Evolutionary conservation across 176 grass and related monocot genomes (phyloP).

Genomic region (Eragrostis curvula): DNA sequence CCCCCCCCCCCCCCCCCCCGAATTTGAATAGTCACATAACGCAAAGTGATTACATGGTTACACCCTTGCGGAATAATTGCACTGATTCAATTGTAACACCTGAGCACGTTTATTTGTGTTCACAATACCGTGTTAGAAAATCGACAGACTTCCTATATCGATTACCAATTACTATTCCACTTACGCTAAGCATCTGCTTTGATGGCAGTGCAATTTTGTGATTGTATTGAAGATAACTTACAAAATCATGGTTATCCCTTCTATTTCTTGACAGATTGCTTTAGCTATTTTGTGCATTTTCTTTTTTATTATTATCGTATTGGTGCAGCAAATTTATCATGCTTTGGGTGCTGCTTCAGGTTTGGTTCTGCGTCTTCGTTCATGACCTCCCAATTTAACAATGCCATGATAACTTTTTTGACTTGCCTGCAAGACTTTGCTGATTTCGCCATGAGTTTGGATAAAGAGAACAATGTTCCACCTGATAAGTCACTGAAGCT

Average conservation of each 20-base stretch:
- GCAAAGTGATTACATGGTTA: background rate
- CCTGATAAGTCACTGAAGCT: slow-evolving; percentile 88
- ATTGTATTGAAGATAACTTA: background rate
- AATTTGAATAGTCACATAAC: background rate
- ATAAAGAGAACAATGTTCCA: slow-evolving; percentile 93
- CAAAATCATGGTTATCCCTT: background rate
- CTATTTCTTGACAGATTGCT: background rate
- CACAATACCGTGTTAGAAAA: background rate
- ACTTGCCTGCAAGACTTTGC: slow-evolving; percentile 96
- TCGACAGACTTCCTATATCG: background rate
- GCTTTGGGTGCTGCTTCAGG: slow-evolving; percentile 46
- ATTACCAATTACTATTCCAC: background rate
- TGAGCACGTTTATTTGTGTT: background rate
- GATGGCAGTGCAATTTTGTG: background rate
- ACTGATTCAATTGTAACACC: background rate
- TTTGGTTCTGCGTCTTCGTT: slow-evolving; percentile 97
- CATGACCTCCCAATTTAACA: slow-evolving; percentile 93
- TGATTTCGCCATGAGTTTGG: slow-evolving; percentile 69
- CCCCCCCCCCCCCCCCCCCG: too few relatives aligned
- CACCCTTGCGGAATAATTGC: background rate
- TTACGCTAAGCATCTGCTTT: background rate
- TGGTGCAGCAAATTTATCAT: background rate
- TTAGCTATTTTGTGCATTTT: background rate
- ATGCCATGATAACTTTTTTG: slow-evolving; percentile 91
- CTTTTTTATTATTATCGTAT: background rate